Evolutionary conservation across 1,139 yeast genomes (phyloP).

Genomic region (Zygoascus sp.): DNA sequence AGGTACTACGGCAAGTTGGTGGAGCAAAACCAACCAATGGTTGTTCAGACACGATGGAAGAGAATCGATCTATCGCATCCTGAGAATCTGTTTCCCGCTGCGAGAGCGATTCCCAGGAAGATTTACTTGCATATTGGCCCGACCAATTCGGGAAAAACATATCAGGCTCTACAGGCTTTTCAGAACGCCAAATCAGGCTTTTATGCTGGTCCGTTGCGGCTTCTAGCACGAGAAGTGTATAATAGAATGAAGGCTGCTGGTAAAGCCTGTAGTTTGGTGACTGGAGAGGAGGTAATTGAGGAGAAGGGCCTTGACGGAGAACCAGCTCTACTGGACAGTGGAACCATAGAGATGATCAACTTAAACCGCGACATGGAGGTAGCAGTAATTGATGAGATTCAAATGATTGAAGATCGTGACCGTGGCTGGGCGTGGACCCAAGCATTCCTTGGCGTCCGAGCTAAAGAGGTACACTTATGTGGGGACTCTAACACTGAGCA

Average conservation of each 20-base stretch:
- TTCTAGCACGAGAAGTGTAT: slow-evolving; percentile 85
- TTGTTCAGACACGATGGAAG: slow-evolving; percentile 9
- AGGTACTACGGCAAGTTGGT: slow-evolving; percentile 6
- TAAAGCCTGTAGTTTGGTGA: slow-evolving; percentile 71
- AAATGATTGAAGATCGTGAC: slow-evolving; percentile 75
- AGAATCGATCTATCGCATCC: slow-evolving; percentile 40
- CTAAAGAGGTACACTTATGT: slow-evolving; percentile 83
- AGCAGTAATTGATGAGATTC: slow-evolving; percentile 93
- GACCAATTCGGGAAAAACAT: slow-evolving; percentile 95
- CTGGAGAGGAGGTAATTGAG: slow-evolving; percentile 89
- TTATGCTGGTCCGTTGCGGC: slow-evolving; percentile 90
- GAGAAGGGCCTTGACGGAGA: slow-evolving; percentile 63
- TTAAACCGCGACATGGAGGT: slow-evolving; percentile 65
- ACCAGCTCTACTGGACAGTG: slow-evolving; percentile 69
- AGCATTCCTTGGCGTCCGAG: slow-evolving; percentile 81
- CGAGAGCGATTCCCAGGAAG: slow-evolving; percentile 73
- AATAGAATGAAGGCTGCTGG: slow-evolving; percentile 69
- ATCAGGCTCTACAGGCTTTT: slow-evolving; percentile 67
- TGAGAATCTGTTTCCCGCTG: slow-evolving; percentile 83
- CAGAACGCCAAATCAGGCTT: slow-evolving; percentile 73
- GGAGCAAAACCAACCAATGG: slow-evolving; percentile 1
- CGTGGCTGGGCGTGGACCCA: slow-evolving; percentile 97
- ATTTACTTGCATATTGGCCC: slow-evolving; percentile 94
- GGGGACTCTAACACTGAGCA: slow-evolving; percentile 86
- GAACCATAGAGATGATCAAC: slow-evolving; percentile 93